Evolutionary conservation across 2,329 filamentous ascomycete genomes (phyloP).

Genomic region (Chrysoporthe puriensis): DNA sequence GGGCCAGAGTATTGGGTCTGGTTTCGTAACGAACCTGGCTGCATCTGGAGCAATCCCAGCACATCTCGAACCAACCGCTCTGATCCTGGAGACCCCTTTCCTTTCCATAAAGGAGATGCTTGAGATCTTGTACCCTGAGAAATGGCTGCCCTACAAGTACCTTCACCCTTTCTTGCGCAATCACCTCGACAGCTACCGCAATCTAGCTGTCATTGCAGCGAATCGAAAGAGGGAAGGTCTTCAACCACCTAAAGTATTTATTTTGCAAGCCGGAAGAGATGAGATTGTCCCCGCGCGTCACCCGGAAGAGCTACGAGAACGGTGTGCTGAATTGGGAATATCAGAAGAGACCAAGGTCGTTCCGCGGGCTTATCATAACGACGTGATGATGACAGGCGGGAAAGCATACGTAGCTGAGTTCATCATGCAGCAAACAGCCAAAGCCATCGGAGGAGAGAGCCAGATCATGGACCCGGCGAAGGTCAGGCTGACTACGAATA

Average conservation of each 20-base stretch:
- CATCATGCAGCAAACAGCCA: slow-evolving; percentile 38
- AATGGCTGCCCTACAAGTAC: slow-evolving; percentile 78
- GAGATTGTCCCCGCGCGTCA: slow-evolving; percentile 61
- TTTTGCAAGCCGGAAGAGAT: slow-evolving; percentile 61
- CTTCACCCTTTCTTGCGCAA: slow-evolving; percentile 75
- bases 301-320: slow-evolving; percentile 48
- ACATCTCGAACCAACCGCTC: slow-evolving; percentile 46
- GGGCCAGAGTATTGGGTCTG: slow-evolving; percentile 79
- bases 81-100: slow-evolving; percentile 79
- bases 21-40: slow-evolving; percentile 67
- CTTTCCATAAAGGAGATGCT: slow-evolving; percentile 73
- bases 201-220: slow-evolving; percentile 49
- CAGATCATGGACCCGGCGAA: background rate
- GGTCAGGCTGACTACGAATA: background rate
- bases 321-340: slow-evolving; percentile 53
- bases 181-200: slow-evolving; percentile 58
- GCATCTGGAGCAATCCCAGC: slow-evolving; percentile 43
- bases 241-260: slow-evolving; percentile 46
- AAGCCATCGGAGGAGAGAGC: background rate
- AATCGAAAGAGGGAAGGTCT: slow-evolving; percentile 33
- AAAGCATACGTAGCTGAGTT: slow-evolving; percentile 51
- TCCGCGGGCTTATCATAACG: slow-evolving; percentile 58
- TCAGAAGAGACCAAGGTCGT: slow-evolving; percentile 49
- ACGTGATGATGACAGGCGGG: slow-evolving; percentile 52
- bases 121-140: slow-evolving; percentile 73